phyloP scores from a whole-genome alignment of 1,139 yeast species.

The Pneumocystis sp. region DNA sequence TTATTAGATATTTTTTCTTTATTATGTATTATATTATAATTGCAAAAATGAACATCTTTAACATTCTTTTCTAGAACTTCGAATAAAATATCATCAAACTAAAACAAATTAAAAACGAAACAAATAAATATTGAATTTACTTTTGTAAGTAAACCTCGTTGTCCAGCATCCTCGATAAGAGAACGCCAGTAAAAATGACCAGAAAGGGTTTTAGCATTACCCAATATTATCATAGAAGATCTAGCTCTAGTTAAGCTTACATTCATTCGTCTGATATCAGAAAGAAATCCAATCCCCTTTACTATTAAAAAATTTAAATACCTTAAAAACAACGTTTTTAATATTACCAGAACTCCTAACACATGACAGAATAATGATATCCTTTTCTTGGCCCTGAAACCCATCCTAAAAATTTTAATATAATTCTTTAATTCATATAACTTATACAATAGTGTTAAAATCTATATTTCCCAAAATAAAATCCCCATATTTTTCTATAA shows the following conservation, averaged over 20 bases:
- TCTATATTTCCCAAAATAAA: conserved; percentile 53
- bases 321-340: conserved; percentile 26
- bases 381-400: conserved; percentile 96
- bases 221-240: conserved; percentile 83
- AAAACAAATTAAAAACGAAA: neutral
- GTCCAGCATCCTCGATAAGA: conserved; percentile 43
- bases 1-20: neutral
- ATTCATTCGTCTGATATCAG: conserved; percentile 85
- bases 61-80: neutral
- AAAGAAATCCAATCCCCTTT: conserved; percentile 66
- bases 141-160: conserved; percentile 13
- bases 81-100: neutral
- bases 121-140: neutral
- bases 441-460: conserved; percentile 64
- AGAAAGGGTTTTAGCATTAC: conserved; percentile 48
- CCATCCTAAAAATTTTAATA: conserved; percentile 34
- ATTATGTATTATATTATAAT: neutral
- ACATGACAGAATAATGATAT: conserved; percentile 82
- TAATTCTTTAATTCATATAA: neutral
- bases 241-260: conserved; percentile 91
- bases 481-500: conserved; percentile 46
- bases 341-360: conserved; percentile 46
- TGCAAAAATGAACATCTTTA: neutral
- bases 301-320: conserved; percentile 33
- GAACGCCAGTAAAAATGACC: conserved; percentile 44